These are phyloP conservation scores for Vitellaria paradoxa DNA, from an alignment of 179 eudicot genomes.

Conservation along the genomic window DNA sequence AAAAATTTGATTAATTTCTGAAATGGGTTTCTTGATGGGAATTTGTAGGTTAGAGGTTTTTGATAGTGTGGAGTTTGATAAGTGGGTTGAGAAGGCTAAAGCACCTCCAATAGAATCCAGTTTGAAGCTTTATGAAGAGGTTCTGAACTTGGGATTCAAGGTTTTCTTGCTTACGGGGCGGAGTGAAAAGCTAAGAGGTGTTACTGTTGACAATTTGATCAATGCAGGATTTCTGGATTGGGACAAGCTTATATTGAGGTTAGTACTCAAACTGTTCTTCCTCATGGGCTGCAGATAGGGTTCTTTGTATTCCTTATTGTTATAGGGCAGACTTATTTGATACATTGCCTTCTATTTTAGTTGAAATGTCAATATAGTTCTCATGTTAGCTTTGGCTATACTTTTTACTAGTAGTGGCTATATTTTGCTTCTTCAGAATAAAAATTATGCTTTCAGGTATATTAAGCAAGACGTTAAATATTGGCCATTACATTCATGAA, in stretches of 20 bases:
- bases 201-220: slow-evolving; percentile 68
- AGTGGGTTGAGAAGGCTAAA: slow-evolving; percentile 74
- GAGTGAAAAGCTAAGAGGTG: slow-evolving; percentile 52
- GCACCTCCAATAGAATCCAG: slow-evolving; percentile 67
- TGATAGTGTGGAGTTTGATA: slow-evolving; percentile 55
- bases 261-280: slow-evolving; percentile 6
- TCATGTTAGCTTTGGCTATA: not conserved
- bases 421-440: not conserved
- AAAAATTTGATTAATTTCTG: slow-evolving; percentile 14
- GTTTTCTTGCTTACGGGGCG: slow-evolving; percentile 85
- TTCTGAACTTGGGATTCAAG: slow-evolving; percentile 65
- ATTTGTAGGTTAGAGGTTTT: slow-evolving; percentile 73
- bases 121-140: slow-evolving; percentile 76
- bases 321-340: slow-evolving; percentile 1
- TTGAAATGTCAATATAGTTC: not conserved
- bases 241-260: slow-evolving; percentile 89
- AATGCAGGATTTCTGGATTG: slow-evolving; percentile 68
- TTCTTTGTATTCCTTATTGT: not conserved
- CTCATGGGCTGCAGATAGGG: not conserved
- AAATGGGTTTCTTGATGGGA: slow-evolving; percentile 22
- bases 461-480: not conserved
- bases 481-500: not conserved
- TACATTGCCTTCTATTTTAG: too few species aligned
- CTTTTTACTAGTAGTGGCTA: not conserved
- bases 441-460: too few species aligned